A percentile compares a stretch with the other conserved stretches of the same genome.
phyloP scores from a whole-genome alignment of 148 eudicot genomes.

The Vaccinium corymbosum region DNA sequence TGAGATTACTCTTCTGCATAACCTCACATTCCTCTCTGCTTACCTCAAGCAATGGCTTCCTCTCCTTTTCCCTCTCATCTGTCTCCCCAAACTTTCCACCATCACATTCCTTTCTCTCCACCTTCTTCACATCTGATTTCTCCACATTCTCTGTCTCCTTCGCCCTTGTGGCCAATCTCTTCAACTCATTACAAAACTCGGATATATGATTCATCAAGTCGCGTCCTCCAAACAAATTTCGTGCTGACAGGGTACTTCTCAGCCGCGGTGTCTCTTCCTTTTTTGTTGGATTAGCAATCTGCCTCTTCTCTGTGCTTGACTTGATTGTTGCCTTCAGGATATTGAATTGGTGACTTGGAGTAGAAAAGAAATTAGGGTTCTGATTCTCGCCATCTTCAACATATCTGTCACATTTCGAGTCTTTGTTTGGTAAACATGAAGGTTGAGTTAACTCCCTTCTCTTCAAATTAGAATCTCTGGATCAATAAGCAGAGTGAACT shows the following conservation, averaged over 20 bases:
- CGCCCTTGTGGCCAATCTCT: constrained; percentile 51
- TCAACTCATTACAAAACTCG: constrained; percentile 75
- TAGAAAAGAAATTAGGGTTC: constrained; percentile 61
- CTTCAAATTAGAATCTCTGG: constrained; percentile 67
- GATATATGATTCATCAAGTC: constrained; percentile 60
- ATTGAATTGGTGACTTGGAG: constrained; percentile 38
- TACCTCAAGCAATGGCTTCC: constrained; percentile 59
- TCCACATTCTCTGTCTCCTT: constrained; percentile 39
- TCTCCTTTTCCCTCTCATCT: constrained; percentile 36
- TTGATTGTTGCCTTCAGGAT: constrained; percentile 43
- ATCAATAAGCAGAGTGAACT: background rate
- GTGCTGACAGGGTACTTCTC: constrained; percentile 57
- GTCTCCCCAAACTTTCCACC: constrained; percentile 16
- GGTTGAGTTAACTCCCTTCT: constrained; percentile 48
- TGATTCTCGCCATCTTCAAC: constrained; percentile 64
- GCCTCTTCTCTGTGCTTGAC: constrained; percentile 51
- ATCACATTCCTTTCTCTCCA: background rate
- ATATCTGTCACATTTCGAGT: constrained; percentile 14
- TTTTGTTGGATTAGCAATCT: constrained; percentile 18
- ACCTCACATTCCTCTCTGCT: constrained; percentile 35
- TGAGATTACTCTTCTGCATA: constrained; percentile 27
- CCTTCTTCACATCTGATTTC: constrained; percentile 10
- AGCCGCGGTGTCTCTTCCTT: constrained; percentile 40
- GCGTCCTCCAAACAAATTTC: constrained; percentile 69
- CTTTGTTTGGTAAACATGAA: constrained; percentile 17